Base-by-base conservation (phyloP, 495 filamentous ascomycete genomes). In the Daldinia caldariorum region DNA sequence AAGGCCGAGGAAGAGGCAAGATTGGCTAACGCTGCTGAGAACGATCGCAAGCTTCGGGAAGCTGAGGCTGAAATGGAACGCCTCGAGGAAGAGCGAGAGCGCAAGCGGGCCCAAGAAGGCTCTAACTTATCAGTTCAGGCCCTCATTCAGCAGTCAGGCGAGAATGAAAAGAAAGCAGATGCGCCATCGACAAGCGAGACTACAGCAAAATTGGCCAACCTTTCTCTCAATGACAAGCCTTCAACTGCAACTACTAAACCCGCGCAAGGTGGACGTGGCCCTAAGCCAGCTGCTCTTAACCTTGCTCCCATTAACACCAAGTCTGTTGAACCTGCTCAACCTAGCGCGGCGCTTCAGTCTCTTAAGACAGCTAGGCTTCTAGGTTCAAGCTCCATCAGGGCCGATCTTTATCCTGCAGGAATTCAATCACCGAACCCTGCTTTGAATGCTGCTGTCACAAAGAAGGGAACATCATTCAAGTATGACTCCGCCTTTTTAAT, bases 401-500 rank as follows among this genome's bases (percentile, higher is more conserved):
- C 79, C 35, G 87, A 93, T 60, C 86, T 94, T 49, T 99, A 99
- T 79, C 95, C 95, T 10, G 78, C 87, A 1, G 88, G 89, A 31
- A 88, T 97, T 74, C 87, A 81, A 14, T 97, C 94, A 39, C 95
- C 95, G 8, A 97, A 97, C 76, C 92, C 94, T 6, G 91, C 94
- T 7, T 81, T 98, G 50, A 99, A 97, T 75, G 81, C 86, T 31
- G 89, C 83, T 51, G 89, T 91, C 16, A 85, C 91, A 4, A 87
- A 84, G 61, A 91, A 90, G 68, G 88, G 90, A 71, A 94, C 91
- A 74, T 83, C 83, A 20, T 97, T 97, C 85, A 92, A 94, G 75
- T 99, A 99, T 81, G 92, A 97, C 78, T 91, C 91, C 63, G 88
- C 92, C 54, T 99, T 99, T 85, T 83, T 99, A 79, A 84, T 98